Evolutionary conservation across 805 yeast species (phyloP), one percentile per base, ranked within the genome.

Genomic region (Zygotorulaspora florentina): DNA sequence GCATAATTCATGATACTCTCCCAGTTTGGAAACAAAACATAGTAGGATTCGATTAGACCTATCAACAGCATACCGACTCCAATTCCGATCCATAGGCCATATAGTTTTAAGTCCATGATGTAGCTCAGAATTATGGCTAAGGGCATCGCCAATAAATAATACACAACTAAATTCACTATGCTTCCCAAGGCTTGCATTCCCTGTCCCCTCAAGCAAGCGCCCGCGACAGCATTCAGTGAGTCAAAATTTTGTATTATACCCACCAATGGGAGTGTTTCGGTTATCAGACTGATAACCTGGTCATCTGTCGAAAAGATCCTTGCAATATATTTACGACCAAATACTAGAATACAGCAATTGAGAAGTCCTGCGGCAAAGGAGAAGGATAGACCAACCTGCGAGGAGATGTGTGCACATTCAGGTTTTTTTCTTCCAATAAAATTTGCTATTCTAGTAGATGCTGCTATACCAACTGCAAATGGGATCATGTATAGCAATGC

Each of bases 151-250:
- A 88, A 61, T 2, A 75, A 55, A 56, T 88, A 87, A 65, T 87
- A 89, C 11, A 81, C 76, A 7, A 77, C 61, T 55, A 88, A 64
- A 60, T 83, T 86, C 46, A 87, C 70, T 42, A 76, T 70, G 10
- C 93, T 85, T 0, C 96, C 96, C 31, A 86, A 72, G 35, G 77
- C 74, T 63, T 88, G 96, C 62, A 85, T 75, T 8, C 96, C 95
- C 65, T 87, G 95, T 13, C 96, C 95, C 52, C 96, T 74, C 46
- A 89, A 69, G 34, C 89, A 73, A 2, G 96, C 90, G 8, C 93
- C 93, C 4, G 83, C 75, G 2, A 85, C 78, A 2, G 87, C 86
- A 53, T 85, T 86, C 45, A 81, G 60, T 1, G 86, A 73, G 59
- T 89, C 96, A 45, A 79, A 75, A 28, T 85, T 59, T 61, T 86